phyloP scores from a whole-genome alignment of 2,329 filamentous ascomycete genomes.

The Colletotrichum sp. region DNA sequence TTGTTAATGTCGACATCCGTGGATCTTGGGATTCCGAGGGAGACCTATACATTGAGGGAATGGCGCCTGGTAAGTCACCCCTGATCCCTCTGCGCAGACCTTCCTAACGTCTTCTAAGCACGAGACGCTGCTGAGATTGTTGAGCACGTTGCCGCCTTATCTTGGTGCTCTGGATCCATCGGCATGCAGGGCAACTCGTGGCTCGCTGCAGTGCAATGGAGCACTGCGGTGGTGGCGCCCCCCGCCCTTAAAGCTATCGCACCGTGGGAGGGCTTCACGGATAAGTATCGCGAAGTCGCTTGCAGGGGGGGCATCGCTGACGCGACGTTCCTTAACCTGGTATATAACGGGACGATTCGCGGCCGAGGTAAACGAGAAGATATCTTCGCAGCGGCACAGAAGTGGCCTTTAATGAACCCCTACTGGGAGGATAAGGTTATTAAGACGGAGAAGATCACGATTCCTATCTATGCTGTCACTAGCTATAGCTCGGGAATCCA shows the following conservation, averaged over 20 bases:
- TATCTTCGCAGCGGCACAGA: conserved; percentile 20
- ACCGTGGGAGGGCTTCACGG: conserved; percentile 45
- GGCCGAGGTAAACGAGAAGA: conserved; percentile 22
- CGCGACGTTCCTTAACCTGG: conserved; percentile 22
- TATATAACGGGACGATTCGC: conserved; percentile 16
- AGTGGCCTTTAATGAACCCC: conserved; percentile 21
- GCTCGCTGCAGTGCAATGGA: conserved; percentile 26
- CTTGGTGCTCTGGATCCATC: conserved; percentile 29
- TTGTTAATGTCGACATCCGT: conserved; percentile 31
- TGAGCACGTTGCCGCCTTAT: conserved; percentile 24
- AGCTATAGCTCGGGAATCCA: conserved; percentile 5
- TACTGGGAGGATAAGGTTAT: conserved; percentile 26
- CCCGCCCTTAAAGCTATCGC: conserved; percentile 24
- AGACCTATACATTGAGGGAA: not conserved
- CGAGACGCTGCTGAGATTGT: conserved; percentile 26
- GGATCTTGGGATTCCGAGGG: conserved; percentile 29
- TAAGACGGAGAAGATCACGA: conserved; percentile 21
- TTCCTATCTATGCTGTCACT: conserved; percentile 24
- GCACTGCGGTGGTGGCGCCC: conserved; percentile 17
- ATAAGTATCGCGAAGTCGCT: conserved; percentile 25
- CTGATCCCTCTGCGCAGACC: not conserved
- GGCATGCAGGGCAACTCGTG: conserved; percentile 29
- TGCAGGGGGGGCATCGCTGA: conserved; percentile 24
- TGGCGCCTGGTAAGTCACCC: not conserved
- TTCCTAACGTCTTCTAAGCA: conserved; percentile 23